Percentiles rank a stretch among this genome's conserved stretches.
Conservation (phyloP, 306 rosid species). For the Vigna unguiculata region DNA sequence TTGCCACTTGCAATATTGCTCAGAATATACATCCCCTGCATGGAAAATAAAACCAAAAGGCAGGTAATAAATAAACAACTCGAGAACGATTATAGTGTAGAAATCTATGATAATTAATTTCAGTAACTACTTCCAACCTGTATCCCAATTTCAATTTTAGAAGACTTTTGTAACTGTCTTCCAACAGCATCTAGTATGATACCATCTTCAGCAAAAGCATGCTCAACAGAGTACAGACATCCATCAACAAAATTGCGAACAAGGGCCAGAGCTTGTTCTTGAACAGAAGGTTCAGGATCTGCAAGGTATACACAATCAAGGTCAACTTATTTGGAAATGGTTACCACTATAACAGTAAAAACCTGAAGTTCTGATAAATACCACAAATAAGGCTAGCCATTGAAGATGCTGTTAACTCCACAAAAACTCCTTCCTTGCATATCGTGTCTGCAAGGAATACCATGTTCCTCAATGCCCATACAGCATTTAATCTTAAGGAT, state of each 20-base stretch:
- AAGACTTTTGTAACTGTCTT: conserved; percentile 69
- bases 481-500: conserved; percentile 72
- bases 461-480: conserved; percentile 91
- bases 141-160: conserved; percentile 71
- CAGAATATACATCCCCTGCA: conserved; percentile 83
- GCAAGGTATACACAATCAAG: conserved; percentile 48
- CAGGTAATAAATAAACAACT: conserved; percentile 28
- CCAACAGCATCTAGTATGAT: conserved; percentile 78
- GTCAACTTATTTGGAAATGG: conserved; percentile 29
- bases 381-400: conserved; percentile 85
- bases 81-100: neutral
- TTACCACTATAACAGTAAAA: conserved; percentile 28
- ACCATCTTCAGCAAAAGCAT: conserved; percentile 76
- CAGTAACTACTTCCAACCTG: conserved; percentile 73
- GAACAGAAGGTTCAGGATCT: conserved; percentile 90
- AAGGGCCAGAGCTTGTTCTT: conserved; percentile 86
- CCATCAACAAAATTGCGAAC: conserved; percentile 94
- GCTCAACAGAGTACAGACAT: conserved; percentile 66
- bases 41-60: conserved; percentile 35
- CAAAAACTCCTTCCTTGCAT: conserved; percentile 68
- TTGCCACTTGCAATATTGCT: conserved; percentile 81
- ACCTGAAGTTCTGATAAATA: conserved; percentile 50
- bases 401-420: conserved; percentile 76
- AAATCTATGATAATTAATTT: conserved; percentile 38
- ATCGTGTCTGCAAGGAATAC: conserved; percentile 76